Evolutionary conservation across 169 alveolate species (phyloP), one percentile per base, ranked within the genome.

Genomic region (Eimeria praecox): DNA sequence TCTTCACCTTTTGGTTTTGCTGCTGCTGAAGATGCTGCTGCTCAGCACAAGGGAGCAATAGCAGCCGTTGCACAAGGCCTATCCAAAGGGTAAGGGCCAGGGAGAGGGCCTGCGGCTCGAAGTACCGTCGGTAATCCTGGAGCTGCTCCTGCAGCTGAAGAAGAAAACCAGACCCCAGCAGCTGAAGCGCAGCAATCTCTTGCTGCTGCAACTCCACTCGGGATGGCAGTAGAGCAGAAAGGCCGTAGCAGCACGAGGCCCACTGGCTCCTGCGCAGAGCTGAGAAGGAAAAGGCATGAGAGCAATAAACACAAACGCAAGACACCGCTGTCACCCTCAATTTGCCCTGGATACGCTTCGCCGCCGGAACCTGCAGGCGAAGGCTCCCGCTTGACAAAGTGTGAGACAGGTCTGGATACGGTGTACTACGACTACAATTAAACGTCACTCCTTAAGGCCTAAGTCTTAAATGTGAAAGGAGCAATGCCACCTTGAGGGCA

Each of bases 141-240:
- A 92, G 95, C 85, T 92, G 95, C 80, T 20, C 33, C 46, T 92
- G 95, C 86, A 92, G 85, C 69, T 75, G 90, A 44, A 92, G 85
- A n/a, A 92, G 91, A 40, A 92, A 92, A 18, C 59, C 75, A 3
- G 40, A 30, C 44, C 85, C 78, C 56, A 92, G 82, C 4, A 92
- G 62, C 91, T 92, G 95, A n/a, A 69, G 46, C 44, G 95, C 42
- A 22, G 91, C 91, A 35, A 69, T 44, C 54, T 92, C 95, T 71
- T 92, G 89, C 91, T 92, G 92, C 85, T 92, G 95, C n/a, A 92
- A 54, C 85, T 92, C 95, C 64, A 92, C 91, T 27, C 95, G 95
- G 12, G 95, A 92, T 44, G 95, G 95, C 54, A 92, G 85, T 44
- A 85, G 49, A 27, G 91, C 83, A 12, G 95, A 92, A 20, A 92